Base-by-base conservation (phyloP, 352 stramenopile species). In the Phytophthora hibernalis region DNA sequence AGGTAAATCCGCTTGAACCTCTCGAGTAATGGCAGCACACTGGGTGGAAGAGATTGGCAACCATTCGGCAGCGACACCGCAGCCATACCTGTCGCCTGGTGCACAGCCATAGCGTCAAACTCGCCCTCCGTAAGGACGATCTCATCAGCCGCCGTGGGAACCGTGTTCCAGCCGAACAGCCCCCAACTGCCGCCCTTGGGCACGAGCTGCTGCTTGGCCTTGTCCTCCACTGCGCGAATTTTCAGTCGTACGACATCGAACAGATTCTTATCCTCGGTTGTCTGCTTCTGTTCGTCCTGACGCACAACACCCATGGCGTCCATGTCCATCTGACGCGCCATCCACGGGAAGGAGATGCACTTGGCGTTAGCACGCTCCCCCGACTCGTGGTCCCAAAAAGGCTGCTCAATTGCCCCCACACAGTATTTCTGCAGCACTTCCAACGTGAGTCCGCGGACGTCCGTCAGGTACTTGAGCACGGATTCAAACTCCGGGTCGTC, bases 151-250 rank as follows among this genome's bases (percentile, higher is more conserved):
- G 93, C 65, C 10, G 79, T 62, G 15, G 92, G 86, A 22, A 99
- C 84, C 0, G 96, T 99, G 76, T 99, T 98, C 90, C 95, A 99
- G n/a, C 98, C 98, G 80, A 99, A 99, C 20, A 99, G 83, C 1
- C 98, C 98, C 91, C 96, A 99, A 55, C 93, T 97, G 28, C 97
- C 97, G 22, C 97, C 97, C 13, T 96, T 90, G 1, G 93, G 93
- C 3, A 97, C 81, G 47, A 97, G 72, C 2, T 90, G 84, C 69
- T 96, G 87, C 68, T 96, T 89, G 13, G 72, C 61, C 64, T 98
- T 98, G 67, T 97, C 85, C 16, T 91, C 78, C 21, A 97, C 65
- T 22, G 80, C 89, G 35, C 91, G 85, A 18, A 96, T 67, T 70
- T 98, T 98, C 38, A 96, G 76, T 15, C 89, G 78, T 31, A 95